These are phyloP conservation scores for Colletotrichum lindemuthianum DNA, from an alignment of 2,329 filamentous ascomycete species.

Conservation along the genomic window DNA sequence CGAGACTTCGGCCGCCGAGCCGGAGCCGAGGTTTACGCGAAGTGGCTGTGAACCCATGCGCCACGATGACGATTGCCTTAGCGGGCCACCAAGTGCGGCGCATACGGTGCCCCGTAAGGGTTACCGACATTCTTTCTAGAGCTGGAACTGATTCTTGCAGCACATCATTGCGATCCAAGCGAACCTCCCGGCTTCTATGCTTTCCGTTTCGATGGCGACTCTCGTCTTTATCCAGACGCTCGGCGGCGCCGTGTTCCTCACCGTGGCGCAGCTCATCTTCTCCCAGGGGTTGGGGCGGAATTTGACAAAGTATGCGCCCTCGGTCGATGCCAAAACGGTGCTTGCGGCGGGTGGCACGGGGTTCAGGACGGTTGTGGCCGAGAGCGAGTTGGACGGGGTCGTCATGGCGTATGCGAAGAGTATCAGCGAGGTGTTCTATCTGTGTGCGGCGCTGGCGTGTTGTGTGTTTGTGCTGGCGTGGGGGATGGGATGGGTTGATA, in stretches of 20 bases:
- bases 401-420: slow-evolving; percentile 52
- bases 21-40: too few relatives aligned
- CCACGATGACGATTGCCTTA: too few relatives aligned
- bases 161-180: slow-evolving; percentile 44
- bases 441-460: slow-evolving; percentile 44
- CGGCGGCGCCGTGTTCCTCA: slow-evolving; percentile 59
- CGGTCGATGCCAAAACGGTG: slow-evolving; percentile 45
- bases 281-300: slow-evolving; percentile 11
- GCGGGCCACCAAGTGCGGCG: too few relatives aligned
- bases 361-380: slow-evolving; percentile 46
- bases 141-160: neutral
- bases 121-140: too few relatives aligned
- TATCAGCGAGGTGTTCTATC: slow-evolving; percentile 43
- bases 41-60: too few relatives aligned
- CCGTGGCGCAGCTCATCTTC: slow-evolving; percentile 40
- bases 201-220: slow-evolving; percentile 42
- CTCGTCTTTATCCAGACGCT: slow-evolving; percentile 53
- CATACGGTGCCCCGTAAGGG: too few relatives aligned
- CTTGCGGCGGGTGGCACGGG: slow-evolving; percentile 55
- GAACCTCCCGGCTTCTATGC: slow-evolving; percentile 39
- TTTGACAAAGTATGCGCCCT: slow-evolving; percentile 38
- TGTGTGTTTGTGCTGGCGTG: slow-evolving; percentile 48
- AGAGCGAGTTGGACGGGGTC: slow-evolving; percentile 46
- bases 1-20: too few relatives aligned
- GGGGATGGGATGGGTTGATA: slow-evolving; percentile 58